phyloP scores from a whole-genome alignment of 2,329 filamentous ascomycete species.

The Fusarium papillatum region DNA sequence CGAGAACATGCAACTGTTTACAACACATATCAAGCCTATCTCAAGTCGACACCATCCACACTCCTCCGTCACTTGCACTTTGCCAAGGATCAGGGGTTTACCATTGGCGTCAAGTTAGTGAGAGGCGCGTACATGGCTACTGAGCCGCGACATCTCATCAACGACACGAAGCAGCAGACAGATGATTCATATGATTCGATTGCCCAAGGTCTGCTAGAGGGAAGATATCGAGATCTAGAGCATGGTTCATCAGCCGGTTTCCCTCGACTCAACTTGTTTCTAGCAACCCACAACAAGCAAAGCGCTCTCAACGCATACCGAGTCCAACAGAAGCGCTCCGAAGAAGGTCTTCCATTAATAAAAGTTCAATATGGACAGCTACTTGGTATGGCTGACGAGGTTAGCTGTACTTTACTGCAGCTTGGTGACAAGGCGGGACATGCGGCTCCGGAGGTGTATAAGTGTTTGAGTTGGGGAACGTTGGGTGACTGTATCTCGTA shows the following conservation, averaged over 20 bases:
- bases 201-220: not conserved
- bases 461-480: not conserved
- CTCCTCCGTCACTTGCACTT: not conserved
- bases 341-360: not conserved
- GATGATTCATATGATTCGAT: not conserved
- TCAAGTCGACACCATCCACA: not conserved
- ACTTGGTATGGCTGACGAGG: not conserved
- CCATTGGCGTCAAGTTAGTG: not conserved
- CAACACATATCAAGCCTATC: not conserved
- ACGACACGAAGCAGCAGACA: not conserved
- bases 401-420: not conserved
- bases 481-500: not conserved
- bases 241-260: not conserved
- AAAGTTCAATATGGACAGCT: conserved; percentile 1
- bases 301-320: not conserved
- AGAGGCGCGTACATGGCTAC: not conserved
- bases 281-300: not conserved
- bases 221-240: not conserved
- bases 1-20: not conserved
- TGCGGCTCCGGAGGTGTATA: not conserved
- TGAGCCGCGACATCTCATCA: not conserved
- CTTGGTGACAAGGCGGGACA: not conserved
- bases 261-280: not conserved
- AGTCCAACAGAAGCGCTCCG: not conserved
- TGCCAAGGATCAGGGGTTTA: not conserved